These are phyloP conservation scores for Serendipita vermifera DNA, from an alignment of 768 basidiomycete genomes.

Conservation along the genomic window DNA sequence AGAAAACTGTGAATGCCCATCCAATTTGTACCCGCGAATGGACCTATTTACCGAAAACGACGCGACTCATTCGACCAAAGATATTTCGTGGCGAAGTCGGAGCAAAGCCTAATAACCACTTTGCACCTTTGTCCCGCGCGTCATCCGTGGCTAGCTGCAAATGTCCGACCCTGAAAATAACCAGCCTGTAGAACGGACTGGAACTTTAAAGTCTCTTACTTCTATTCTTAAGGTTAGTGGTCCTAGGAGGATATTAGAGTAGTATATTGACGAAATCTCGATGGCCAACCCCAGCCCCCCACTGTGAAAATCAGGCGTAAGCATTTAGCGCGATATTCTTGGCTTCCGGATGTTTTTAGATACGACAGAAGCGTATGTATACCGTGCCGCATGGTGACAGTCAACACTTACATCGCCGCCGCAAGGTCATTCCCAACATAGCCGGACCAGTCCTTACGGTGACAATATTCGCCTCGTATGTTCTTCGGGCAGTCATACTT, in stretches of 20 bases:
- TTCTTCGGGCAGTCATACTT: constrained; percentile 20
- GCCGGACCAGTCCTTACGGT: constrained; percentile 75
- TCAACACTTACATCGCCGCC: constrained; percentile 10
- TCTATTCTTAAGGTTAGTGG: neutral
- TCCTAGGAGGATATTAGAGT: neutral
- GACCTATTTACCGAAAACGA: constrained; percentile 48
- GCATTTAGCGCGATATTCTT: constrained; percentile 44
- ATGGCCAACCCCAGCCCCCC: neutral
- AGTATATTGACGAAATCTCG: neutral
- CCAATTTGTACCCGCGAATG: no score
- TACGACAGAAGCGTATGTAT: constrained; percentile 64
- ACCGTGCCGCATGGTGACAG: neutral
- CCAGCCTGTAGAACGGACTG: neutral
- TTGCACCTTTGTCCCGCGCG: no score
- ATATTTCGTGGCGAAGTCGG: no score
- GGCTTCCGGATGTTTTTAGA: constrained; percentile 79
- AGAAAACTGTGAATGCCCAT: neutral
- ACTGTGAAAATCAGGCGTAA: neutral
- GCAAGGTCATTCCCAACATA: constrained; percentile 56
- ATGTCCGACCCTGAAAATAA: constrained; percentile 2
- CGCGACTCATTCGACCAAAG: constrained; percentile 22
- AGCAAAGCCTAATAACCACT: no score
- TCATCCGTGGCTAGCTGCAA: no score
- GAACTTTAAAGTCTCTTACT: constrained; percentile 1
- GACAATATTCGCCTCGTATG: constrained; percentile 51